These are phyloP conservation scores for Aspergillus sp. DNA, from an alignment of 2,329 filamentous ascomycete genomes.

Conservation along the genomic window DNA sequence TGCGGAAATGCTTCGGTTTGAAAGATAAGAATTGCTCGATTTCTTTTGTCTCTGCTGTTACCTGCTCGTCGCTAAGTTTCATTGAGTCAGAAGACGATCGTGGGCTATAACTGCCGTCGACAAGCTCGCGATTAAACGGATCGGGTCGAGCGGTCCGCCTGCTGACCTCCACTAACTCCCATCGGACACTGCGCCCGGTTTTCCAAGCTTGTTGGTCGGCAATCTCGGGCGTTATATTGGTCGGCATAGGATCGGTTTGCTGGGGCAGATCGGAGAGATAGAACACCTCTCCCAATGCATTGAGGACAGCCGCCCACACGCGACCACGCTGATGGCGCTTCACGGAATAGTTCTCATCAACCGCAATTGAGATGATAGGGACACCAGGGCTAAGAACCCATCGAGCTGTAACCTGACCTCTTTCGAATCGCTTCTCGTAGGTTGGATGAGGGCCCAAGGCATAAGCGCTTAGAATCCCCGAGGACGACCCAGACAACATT, in stretches of 20 bases:
- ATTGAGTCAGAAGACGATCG: constrained; percentile 73
- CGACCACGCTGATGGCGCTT: constrained; percentile 69
- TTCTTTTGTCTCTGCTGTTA: constrained; percentile 74
- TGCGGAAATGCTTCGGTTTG: constrained; percentile 75
- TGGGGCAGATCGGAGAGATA: constrained; percentile 73
- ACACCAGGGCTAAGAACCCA: constrained; percentile 93
- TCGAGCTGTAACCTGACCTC: constrained; percentile 78
- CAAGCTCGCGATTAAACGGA: constrained; percentile 66
- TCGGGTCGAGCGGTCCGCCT: constrained; percentile 70
- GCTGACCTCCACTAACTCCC: constrained; percentile 78
- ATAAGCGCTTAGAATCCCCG: constrained; percentile 80
- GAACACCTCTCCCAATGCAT: constrained; percentile 88
- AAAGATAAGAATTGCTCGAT: constrained; percentile 74
- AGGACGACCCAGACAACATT: constrained; percentile 78
- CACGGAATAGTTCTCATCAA: constrained; percentile 78
- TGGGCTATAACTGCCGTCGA: constrained; percentile 76
- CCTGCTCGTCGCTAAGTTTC: constrained; percentile 68
- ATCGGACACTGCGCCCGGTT: constrained; percentile 73
- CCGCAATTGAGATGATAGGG: constrained; percentile 77
- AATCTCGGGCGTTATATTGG: constrained; percentile 50
- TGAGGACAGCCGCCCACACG: constrained; percentile 89
- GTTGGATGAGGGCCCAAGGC: constrained; percentile 64
- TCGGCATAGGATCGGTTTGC: constrained; percentile 50
- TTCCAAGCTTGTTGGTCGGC: constrained; percentile 72
- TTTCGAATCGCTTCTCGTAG: constrained; percentile 62